These are phyloP conservation scores for Macadamia tetraphylla DNA, from an alignment of 164 flowering plant species.

Conservation along the genomic window DNA sequence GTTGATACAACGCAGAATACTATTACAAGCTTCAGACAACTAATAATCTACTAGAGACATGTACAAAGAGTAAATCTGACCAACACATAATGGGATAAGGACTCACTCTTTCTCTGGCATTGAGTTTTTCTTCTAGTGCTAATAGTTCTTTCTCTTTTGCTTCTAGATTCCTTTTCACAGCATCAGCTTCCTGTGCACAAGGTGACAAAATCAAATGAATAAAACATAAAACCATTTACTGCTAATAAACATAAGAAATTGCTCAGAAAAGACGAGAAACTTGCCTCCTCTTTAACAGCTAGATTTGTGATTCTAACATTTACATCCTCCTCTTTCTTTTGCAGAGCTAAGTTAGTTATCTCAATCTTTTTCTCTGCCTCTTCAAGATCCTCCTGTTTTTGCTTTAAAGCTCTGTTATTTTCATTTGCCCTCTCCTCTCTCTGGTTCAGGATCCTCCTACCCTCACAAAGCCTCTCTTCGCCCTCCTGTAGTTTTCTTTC, in stretches of 20 bases:
- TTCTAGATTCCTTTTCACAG: slow-evolving; percentile 34
- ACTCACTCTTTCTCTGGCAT: slow-evolving; percentile 71
- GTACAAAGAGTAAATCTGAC: not conserved
- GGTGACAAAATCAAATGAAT: slow-evolving; percentile 2
- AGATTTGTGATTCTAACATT: slow-evolving; percentile 39
- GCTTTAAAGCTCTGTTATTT: slow-evolving; percentile 37
- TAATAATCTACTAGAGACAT: not conserved
- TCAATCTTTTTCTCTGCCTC: slow-evolving; percentile 47
- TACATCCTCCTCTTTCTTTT: slow-evolving; percentile 53
- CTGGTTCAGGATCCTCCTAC: slow-evolving; percentile 44
- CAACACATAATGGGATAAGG: not conserved
- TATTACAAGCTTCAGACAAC: too few species aligned
- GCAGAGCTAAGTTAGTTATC: slow-evolving; percentile 23
- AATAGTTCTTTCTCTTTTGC: slow-evolving; percentile 48
- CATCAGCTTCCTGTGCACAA: slow-evolving; percentile 56
- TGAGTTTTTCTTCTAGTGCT: slow-evolving; percentile 57
- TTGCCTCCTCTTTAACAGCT: slow-evolving; percentile 54
- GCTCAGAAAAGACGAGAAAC: slow-evolving; percentile 11
- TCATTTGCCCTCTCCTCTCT: slow-evolving; percentile 71
- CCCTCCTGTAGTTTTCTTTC: slow-evolving; percentile 66
- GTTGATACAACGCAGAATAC: too few species aligned
- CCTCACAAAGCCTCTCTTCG: slow-evolving; percentile 59
- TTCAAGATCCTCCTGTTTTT: slow-evolving; percentile 55
- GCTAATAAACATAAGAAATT: not conserved
- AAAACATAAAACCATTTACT: not conserved